These are phyloP conservation scores for Cladophialophora yegresii DNA, from an alignment of 2,329 filamentous ascomycete genomes.

Conservation along the genomic window DNA sequence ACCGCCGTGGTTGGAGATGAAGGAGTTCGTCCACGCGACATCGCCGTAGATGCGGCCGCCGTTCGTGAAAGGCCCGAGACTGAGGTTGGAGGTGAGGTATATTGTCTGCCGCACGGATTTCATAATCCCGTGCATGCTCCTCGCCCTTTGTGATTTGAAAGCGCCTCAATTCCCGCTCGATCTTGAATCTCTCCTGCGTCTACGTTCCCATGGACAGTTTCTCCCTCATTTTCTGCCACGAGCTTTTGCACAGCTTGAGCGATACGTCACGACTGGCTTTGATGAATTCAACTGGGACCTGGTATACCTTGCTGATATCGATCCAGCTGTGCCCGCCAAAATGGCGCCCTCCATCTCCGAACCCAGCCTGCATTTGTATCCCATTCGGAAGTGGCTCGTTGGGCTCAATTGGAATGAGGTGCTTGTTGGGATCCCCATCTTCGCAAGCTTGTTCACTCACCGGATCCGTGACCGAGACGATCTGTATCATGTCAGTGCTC, in stretches of 20 bases:
- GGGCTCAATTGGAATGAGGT: slow-evolving; percentile 9
- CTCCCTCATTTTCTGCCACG: slow-evolving; percentile 6
- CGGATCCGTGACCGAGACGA: not conserved
- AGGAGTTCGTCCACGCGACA: slow-evolving; percentile 1
- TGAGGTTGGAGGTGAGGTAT: not conserved
- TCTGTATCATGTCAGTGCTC: not conserved
- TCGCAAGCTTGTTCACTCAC: not conserved
- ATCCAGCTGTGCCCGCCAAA: slow-evolving; percentile 5
- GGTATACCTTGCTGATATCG: slow-evolving; percentile 6
- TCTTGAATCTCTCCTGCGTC: not conserved
- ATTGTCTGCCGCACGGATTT: not conserved
- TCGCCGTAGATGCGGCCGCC: not conserved
- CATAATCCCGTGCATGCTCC: not conserved
- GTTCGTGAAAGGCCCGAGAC: not conserved
- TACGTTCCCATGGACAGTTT: not conserved
- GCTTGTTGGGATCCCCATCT: not conserved
- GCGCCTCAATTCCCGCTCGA: not conserved
- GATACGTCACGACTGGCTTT: not conserved
- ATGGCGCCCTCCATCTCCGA: slow-evolving; percentile 1
- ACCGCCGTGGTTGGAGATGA: not conserved
- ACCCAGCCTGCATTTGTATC: not conserved
- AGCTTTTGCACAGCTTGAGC: not conserved
- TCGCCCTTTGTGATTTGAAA: not conserved
- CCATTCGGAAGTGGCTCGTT: not conserved
- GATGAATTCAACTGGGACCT: not conserved